Conservation (phyloP, 352 stramenopile genomes). For the Pythium sp. region DNA sequence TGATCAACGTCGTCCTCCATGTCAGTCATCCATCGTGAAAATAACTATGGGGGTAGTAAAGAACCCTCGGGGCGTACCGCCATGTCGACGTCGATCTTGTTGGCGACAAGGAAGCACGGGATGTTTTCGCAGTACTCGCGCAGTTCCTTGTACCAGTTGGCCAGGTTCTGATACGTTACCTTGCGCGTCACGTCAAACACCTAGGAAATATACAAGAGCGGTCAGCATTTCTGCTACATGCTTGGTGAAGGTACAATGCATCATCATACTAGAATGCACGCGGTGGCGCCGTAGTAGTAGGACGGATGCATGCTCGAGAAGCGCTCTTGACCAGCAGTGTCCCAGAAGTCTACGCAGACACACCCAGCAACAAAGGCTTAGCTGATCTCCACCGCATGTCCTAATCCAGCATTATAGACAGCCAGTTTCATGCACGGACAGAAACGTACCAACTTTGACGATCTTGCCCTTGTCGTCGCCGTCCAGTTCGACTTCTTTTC, state of each 20-base stretch:
- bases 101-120: slow-evolving; percentile 93
- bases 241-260: too few species aligned
- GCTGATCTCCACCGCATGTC: background rate
- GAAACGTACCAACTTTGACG: slow-evolving; percentile 59
- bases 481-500: slow-evolving; percentile 87
- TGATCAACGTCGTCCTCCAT: background rate
- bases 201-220: slow-evolving; percentile 13
- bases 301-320: slow-evolving; percentile 95
- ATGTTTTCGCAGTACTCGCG: slow-evolving; percentile 92
- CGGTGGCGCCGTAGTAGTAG: slow-evolving; percentile 95
- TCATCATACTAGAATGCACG: slow-evolving; percentile 77
- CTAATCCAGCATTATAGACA: background rate
- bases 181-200: slow-evolving; percentile 96
- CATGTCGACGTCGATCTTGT: slow-evolving; percentile 97
- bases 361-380: background rate
- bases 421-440: background rate
- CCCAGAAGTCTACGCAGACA: slow-evolving; percentile 88
- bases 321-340: slow-evolving; percentile 94
- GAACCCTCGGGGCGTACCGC: slow-evolving; percentile 24
- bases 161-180: slow-evolving; percentile 93
- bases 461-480: slow-evolving; percentile 46
- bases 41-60: too few species aligned
- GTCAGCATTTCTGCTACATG: background rate
- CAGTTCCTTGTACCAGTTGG: slow-evolving; percentile 91
- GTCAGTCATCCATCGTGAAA: background rate